A percentile compares a stretch with the other conserved stretches of the same genome.
phyloP scores from a whole-genome alignment of 352 stramenopile species.

The Phytophthora pisi region DNA sequence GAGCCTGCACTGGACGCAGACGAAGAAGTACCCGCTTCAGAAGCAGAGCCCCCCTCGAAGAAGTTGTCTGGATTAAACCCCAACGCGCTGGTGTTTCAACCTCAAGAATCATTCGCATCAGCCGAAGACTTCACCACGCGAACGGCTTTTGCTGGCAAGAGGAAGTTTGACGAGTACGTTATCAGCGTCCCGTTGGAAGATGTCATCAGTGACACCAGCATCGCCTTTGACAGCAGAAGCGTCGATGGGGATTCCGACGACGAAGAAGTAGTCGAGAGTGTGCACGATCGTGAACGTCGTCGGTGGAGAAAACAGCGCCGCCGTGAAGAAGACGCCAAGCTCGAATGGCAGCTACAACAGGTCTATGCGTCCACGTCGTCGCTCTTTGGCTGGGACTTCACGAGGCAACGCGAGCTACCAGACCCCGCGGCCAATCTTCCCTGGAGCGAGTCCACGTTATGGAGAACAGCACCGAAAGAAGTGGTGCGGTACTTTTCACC shows the following conservation, averaged over 20 bases:
- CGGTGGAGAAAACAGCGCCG: constrained; percentile 41
- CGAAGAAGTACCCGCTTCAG: neutral
- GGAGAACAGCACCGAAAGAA: constrained; percentile 68
- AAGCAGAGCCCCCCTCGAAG: constrained; percentile 15
- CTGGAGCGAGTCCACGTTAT: constrained; percentile 62
- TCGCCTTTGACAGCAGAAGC: constrained; percentile 18
- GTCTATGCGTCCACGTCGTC: constrained; percentile 75
- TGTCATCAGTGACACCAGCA: constrained; percentile 27
- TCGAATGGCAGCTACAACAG: constrained; percentile 74
- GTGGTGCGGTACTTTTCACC: constrained; percentile 77
- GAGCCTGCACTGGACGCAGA: constrained; percentile 19
- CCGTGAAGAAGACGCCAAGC: constrained; percentile 54
- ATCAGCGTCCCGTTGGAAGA: constrained; percentile 51
- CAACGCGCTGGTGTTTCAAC: constrained; percentile 63
- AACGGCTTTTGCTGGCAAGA: constrained; percentile 45
- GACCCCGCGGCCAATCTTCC: constrained; percentile 22
- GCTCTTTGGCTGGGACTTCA: constrained; percentile 83
- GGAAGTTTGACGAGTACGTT: constrained; percentile 78
- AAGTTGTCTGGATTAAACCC: constrained; percentile 53
- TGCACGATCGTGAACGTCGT: constrained; percentile 13
- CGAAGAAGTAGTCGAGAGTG: constrained; percentile 24
- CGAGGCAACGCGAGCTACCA: constrained; percentile 53
- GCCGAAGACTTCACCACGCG: constrained; percentile 5
- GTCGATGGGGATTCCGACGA: constrained; percentile 34
- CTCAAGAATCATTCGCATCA: constrained; percentile 18